Evolutionary conservation across 176 grass and related monocot genomes (phyloP).

Genomic region (Pontederia crassipes): DNA sequence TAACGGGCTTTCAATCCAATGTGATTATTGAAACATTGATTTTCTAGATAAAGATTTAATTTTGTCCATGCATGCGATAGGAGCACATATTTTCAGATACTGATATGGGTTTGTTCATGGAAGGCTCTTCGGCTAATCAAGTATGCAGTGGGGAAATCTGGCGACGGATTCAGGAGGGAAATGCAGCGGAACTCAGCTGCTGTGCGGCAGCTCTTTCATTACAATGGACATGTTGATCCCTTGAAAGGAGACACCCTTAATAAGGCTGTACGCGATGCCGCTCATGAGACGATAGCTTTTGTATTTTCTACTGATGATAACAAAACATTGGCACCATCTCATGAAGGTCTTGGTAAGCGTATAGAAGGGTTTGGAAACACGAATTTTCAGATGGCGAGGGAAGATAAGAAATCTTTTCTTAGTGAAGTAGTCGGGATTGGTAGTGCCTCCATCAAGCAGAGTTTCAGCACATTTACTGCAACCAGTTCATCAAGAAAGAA

Average conservation of each 20-base stretch:
- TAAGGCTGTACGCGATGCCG: slow-evolving; percentile 83
- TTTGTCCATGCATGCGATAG: too few relatives aligned
- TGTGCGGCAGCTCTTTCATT: slow-evolving; percentile 80
- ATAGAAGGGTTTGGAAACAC: slow-evolving; percentile 97
- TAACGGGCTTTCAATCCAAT: too few relatives aligned
- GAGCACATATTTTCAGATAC: too few relatives aligned
- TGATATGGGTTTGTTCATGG: not conserved
- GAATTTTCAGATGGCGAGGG: slow-evolving; percentile 62
- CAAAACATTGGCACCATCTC: slow-evolving; percentile 32
- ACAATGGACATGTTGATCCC: slow-evolving; percentile 74
- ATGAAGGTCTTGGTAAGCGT: slow-evolving; percentile 72
- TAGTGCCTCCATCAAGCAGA: slow-evolving; percentile 83
- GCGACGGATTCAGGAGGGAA: slow-evolving; percentile 77
- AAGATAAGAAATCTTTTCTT: slow-evolving; percentile 88
- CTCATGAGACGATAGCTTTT: slow-evolving; percentile 69
- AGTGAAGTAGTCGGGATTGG: slow-evolving; percentile 83
- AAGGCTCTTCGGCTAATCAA: slow-evolving; percentile 65
- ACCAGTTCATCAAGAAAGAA: slow-evolving; percentile 62
- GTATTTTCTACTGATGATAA: slow-evolving; percentile 79
- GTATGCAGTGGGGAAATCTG: slow-evolving; percentile 81
- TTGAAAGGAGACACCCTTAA: slow-evolving; percentile 80
- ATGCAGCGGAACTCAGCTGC: slow-evolving; percentile 77
- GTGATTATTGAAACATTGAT: too few relatives aligned
- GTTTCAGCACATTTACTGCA: slow-evolving; percentile 73
- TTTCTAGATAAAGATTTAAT: too few relatives aligned